A percentile compares a stretch with the other conserved stretches of the same genome.
phyloP scores from a whole-genome alignment of 2,329 filamentous ascomycete genomes.

The Ceratocystis papillata region DNA sequence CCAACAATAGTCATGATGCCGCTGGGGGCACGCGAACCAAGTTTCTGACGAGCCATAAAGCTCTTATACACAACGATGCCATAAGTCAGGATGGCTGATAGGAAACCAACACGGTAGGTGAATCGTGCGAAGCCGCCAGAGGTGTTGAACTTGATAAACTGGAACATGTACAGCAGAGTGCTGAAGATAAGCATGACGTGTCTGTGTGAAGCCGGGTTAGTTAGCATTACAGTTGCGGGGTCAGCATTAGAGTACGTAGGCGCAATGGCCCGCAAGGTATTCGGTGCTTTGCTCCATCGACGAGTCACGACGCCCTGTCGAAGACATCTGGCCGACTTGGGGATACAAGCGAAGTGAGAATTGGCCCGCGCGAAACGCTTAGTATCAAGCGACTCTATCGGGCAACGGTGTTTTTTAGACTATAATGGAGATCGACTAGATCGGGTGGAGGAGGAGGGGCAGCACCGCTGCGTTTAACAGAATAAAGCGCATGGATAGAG shows the following conservation, averaged over 20 bases:
- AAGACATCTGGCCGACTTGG: background rate
- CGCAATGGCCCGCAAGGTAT: background rate
- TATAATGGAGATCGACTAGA: background rate
- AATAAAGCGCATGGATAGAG: background rate
- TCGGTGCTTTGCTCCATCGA: background rate
- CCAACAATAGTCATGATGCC: conserved; percentile 56
- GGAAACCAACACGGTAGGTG: conserved; percentile 81
- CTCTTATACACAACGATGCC: conserved; percentile 99
- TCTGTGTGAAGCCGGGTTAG: conserved; percentile 36
- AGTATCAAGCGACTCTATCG: background rate
- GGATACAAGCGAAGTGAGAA: background rate
- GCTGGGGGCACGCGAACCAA: conserved; percentile 50
- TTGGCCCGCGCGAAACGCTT: too few species aligned
- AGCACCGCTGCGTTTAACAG: background rate
- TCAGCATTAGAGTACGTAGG: background rate
- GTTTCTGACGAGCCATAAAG: conserved; percentile 72
- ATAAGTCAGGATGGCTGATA: conserved; percentile 84
- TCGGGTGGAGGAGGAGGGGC: conserved; percentile 14
- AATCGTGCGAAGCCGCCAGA: conserved; percentile 65
- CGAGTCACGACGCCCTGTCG: background rate
- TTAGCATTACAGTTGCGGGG: conserved; percentile 6
- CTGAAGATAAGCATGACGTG: conserved; percentile 77
- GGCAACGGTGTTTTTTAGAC: background rate
- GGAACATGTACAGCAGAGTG: conserved; percentile 71
- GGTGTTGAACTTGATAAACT: conserved; percentile 82